Conservation (phyloP, 2,329 filamentous ascomycete genomes). For the Lasiodiplodia citricola region DNA sequence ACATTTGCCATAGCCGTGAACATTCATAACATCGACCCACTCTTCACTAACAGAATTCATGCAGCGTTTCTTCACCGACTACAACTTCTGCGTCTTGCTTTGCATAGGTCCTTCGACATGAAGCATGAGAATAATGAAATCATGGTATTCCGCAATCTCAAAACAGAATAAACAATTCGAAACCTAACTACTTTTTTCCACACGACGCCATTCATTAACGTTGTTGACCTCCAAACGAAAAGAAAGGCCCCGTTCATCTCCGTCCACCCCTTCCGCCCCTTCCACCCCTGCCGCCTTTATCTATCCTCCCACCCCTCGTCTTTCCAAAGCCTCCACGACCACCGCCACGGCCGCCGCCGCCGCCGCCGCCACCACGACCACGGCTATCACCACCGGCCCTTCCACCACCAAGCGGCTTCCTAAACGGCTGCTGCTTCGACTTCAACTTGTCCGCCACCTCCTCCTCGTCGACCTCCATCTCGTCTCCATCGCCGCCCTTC, state of each 20-base stretch:
- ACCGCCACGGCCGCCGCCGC: constrained; percentile 8
- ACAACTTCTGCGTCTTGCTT: background rate
- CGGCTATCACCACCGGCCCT: constrained; percentile 4
- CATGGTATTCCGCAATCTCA: constrained; percentile 20
- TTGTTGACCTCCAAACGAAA: background rate
- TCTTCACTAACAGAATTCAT: no score
- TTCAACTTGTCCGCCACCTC: constrained; percentile 41
- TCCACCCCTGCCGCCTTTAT: constrained; percentile 20
- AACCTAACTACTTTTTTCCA: constrained; percentile 7
- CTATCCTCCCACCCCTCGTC: constrained; percentile 35
- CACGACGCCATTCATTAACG: background rate
- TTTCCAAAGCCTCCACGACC: constrained; percentile 31
- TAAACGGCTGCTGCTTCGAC: constrained; percentile 39
- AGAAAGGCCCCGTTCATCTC: constrained; percentile 8
- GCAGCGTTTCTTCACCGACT: no score
- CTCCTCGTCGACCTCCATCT: constrained; percentile 54
- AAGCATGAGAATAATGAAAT: background rate
- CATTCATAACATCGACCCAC: background rate
- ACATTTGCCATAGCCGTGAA: background rate
- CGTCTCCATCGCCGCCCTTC: constrained; percentile 40
- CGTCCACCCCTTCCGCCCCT: constrained; percentile 9
- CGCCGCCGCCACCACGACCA: constrained; percentile 29
- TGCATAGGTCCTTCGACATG: background rate
- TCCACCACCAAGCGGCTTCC: constrained; percentile 43
- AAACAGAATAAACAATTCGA: background rate